Evolutionary conservation across 2,329 filamentous ascomycete genomes (phyloP), one percentile per base, ranked within the genome.

Genomic region (Penicillium rolfsii): DNA sequence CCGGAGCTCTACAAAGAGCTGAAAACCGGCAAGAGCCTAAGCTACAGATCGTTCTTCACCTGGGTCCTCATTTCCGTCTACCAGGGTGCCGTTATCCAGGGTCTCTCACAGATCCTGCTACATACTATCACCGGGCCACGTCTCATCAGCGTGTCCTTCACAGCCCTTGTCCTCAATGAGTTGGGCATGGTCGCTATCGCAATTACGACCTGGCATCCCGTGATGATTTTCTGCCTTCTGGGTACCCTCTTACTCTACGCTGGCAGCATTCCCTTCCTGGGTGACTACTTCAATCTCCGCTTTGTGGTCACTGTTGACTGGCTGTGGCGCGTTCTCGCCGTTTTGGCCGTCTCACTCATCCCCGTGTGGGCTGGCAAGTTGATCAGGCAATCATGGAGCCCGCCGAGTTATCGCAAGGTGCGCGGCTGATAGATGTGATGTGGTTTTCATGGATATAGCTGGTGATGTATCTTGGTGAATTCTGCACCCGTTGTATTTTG

Each of bases 1-100:
- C 96, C 95, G 0, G 95, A 99, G 72, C 85, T 99, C 2, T 99
- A 99, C 84, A 96, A 96, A 74, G 96, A 99, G 75, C 83, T 99
- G n/a, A 97, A 94, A 0, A 86, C 87, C 0, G 94, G 94, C 9
- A 89, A 91, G 14, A 93, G 90, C 5, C 84, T 99, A 19, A 93
- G 89, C 55, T 98, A 98, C 78, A 88, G 90, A 57, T 97, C 93
- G 11, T 99, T 99, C 80, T 97, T 97, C 80, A 88, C 94, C 64
- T 99, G 96, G 96, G 92, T 98, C 5, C 83, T 93, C 16, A 92
- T 99, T 11, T 96, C 91, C 40, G 87, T 99, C 67, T 99, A 99
- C 78, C 95, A 99, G 76, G 95, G 95, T 54, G 86, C 91, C 65
- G 89, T 98, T 74, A 98, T 99, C 71, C 94, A 99, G 78, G 93